Evolutionary conservation across 495 filamentous ascomycete genomes (phyloP).

Genomic region (Aspergillus biplanus): DNA sequence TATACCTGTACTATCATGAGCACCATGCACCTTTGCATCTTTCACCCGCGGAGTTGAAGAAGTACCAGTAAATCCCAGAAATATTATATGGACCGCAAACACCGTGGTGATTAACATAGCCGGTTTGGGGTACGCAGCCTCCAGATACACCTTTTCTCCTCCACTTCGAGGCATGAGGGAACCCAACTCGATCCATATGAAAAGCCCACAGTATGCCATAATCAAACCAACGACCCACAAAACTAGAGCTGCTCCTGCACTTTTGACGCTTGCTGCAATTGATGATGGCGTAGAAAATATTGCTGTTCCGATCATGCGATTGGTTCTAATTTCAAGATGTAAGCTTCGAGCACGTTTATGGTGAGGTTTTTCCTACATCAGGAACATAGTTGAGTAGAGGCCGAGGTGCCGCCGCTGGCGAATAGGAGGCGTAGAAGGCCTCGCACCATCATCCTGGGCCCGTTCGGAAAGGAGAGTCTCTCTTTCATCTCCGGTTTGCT

Average conservation of each 20-base stretch:
- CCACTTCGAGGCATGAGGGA: conserved; percentile 69
- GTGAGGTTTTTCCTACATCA: conserved; percentile 35
- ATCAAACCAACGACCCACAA: conserved; percentile 67
- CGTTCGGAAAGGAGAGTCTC: background rate
- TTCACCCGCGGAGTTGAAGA: background rate
- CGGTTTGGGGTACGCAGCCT: conserved; percentile 68
- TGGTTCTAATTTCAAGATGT: conserved; percentile 43
- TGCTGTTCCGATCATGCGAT: conserved; percentile 70
- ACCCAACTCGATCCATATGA: conserved; percentile 66
- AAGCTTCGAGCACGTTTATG: background rate
- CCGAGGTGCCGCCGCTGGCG: conserved; percentile 39
- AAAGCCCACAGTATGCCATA: conserved; percentile 59
- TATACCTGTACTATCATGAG: conserved; percentile 9
- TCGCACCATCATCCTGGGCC: background rate
- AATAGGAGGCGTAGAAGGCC: background rate
- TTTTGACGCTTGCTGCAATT: conserved; percentile 64
- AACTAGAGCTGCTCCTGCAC: conserved; percentile 62
- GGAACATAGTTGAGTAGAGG: conserved; percentile 43
- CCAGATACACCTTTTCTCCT: conserved; percentile 73
- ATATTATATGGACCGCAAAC: conserved; percentile 64
- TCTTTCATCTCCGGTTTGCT: conserved; percentile 4
- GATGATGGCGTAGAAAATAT: conserved; percentile 72
- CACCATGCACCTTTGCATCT: background rate
- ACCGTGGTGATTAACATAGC: conserved; percentile 65
- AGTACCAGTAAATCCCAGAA: conserved; percentile 64